Conservation (phyloP, 2,329 filamentous ascomycete genomes). For the Ceratocystis colombiana region DNA sequence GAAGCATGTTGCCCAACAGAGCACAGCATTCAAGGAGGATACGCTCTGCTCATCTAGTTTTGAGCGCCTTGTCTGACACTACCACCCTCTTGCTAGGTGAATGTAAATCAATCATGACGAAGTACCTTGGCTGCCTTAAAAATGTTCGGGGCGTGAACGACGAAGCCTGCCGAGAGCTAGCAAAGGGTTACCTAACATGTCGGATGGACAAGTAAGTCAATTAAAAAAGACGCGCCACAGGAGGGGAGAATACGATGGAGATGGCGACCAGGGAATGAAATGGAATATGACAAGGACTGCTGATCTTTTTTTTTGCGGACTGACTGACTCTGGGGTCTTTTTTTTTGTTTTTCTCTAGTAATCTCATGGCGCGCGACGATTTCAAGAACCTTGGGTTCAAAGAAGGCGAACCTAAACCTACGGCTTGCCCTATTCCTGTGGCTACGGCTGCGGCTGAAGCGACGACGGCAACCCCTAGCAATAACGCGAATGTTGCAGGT, state of each 20-base stretch:
- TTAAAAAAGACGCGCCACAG: not conserved
- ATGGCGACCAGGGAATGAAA: too few species aligned
- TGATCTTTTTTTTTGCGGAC: not conserved
- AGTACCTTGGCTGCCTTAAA: constrained; percentile 81
- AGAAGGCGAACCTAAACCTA: constrained; percentile 10
- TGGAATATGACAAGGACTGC: not conserved
- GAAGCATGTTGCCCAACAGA: not conserved
- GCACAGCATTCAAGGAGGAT: not conserved
- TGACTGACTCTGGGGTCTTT: not conserved
- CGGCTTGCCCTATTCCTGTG: not conserved
- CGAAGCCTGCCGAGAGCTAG: constrained; percentile 69
- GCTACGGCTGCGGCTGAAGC: not conserved
- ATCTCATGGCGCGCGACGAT: constrained; percentile 91
- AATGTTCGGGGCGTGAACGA: constrained; percentile 75
- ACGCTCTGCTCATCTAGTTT: not conserved
- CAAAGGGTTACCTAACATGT: constrained; percentile 81
- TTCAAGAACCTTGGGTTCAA: constrained; percentile 84
- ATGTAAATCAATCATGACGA: constrained; percentile 79
- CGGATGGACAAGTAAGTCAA: constrained; percentile 78
- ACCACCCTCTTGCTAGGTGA: constrained; percentile 51
- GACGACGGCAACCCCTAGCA: constrained; percentile 23
- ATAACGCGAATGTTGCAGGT: constrained; percentile 26
- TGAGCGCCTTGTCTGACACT: constrained; percentile 17
- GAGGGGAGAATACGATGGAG: not conserved
- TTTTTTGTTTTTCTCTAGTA: constrained; percentile 41